Evolutionary conservation across 139 green algal genomes (phyloP), one percentile per base, ranked within the genome.

Genomic region (Zygnema cylindricum): DNA sequence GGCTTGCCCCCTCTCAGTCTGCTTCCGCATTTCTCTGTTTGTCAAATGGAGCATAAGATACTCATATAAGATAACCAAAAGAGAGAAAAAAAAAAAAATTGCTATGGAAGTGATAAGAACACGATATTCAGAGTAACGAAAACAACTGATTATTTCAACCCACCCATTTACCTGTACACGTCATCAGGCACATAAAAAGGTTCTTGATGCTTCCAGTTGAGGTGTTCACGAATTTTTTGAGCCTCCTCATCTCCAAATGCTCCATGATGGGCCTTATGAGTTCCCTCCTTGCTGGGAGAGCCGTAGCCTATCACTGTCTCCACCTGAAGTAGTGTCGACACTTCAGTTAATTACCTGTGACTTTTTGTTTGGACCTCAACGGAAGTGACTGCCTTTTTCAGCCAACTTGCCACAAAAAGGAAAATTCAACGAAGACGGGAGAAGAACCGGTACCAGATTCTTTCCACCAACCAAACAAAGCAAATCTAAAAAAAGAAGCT

Each of bases 151-250:
- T 35, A 25, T 73, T 30, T 30, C 30, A 73, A 73, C 57, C 57
- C 57, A 25, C 57, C 30, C 71, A 79, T 40, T 98, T 94, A 90
- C 92, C 86, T 23, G 71, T 93, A 94, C 35, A 95, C 95, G 77
- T 95, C 93, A 85, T 96, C 42, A 32, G 97, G 97, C 81, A 99
- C 94, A 93, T 98, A 95, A 82, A 99, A 99, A 89, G 96, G 94
- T 36, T 78, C 93, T 97, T 3, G 54, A 22, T 76, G 43, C 0
- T 84, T 38, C 85, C 85, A 89, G 7, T 40, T 22, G 23, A 90
- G 86, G 38, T 16, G 23, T 49, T 86, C n/a, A 1, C 76, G 78
- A 1, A 86, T 90, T 0, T 22, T 23, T n/a, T 81, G 38, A 16
- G 7, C 43, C 86, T 90, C 86, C 76, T 90, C 86, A 49, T 81